These are phyloP conservation scores for Ostreobium quekettii DNA, from an alignment of 139 green algal genomes.

Conservation along the genomic window DNA sequence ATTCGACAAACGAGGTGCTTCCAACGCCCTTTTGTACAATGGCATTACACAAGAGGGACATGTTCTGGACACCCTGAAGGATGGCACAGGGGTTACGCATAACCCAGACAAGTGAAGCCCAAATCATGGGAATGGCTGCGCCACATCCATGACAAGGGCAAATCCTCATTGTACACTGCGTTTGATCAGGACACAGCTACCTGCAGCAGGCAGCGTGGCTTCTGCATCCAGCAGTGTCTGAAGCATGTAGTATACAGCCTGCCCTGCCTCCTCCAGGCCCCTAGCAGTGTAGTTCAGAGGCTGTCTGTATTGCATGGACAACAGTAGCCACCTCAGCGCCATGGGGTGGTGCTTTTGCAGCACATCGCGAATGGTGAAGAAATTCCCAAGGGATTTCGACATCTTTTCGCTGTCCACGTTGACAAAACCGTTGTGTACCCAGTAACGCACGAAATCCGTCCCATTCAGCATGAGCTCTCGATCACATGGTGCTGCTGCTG, in stretches of 20 bases:
- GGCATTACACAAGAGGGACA: not conserved
- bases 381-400: conserved; percentile 95
- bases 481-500: conserved; percentile 12
- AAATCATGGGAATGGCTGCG: not conserved
- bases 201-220: conserved; percentile 28
- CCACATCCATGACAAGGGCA: not conserved
- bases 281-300: conserved; percentile 84
- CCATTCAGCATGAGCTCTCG: conserved; percentile 14
- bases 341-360: conserved; percentile 67
- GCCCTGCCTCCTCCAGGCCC: conserved; percentile 62
- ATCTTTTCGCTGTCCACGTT: conserved; percentile 96
- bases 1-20: not conserved
- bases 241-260: conserved; percentile 77
- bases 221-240: conserved; percentile 61
- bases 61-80: not conserved
- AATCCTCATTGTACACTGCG: not conserved
- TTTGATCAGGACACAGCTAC: too few relatives aligned
- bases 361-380: conserved; percentile 96
- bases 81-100: not conserved
- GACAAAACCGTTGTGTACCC: conserved; percentile 95
- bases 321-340: conserved; percentile 88
- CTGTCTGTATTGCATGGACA: conserved; percentile 84
- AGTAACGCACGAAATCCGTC: conserved; percentile 78
- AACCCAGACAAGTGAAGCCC: not conserved
- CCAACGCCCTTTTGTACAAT: not conserved